phyloP scores from a whole-genome alignment of 805 yeast species.

The Yarrowia deformans region DNA sequence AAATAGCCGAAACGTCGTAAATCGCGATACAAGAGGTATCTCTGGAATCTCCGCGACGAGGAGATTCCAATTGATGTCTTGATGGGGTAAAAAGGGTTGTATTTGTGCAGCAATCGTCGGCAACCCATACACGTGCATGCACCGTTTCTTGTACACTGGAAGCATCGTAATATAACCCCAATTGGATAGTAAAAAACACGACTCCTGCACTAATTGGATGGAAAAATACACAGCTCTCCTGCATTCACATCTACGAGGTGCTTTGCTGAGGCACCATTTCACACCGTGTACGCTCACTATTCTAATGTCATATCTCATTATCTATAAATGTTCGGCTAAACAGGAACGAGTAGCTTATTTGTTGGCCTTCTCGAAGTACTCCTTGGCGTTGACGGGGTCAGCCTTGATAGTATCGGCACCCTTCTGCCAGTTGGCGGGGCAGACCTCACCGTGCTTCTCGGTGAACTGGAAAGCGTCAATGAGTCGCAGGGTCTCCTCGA shows the following conservation, averaged over 20 bases:
- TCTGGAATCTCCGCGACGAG: neutral
- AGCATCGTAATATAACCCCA: neutral
- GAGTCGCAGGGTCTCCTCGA: conserved; percentile 96
- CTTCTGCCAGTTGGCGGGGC: conserved; percentile 99
- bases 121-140: no score
- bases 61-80: conserved; percentile 7
- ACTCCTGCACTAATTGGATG: neutral
- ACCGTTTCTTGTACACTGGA: no score
- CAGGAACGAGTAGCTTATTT: conserved; percentile 44
- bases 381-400: conserved; percentile 77
- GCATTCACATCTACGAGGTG: neutral
- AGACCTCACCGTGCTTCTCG: conserved; percentile 98
- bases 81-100: no score
- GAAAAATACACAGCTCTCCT: no score
- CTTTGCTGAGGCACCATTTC: neutral
- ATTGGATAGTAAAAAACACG: neutral
- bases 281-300: neutral
- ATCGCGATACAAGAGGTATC: neutral
- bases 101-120: no score
- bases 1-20: neutral
- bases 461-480: conserved; percentile 99
- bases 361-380: conserved; percentile 73
- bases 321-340: conserved; percentile 17
- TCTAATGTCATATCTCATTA: conserved; percentile 36
- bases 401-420: conserved; percentile 94